phyloP scores from a whole-genome alignment of 139 green algal species.

The Pedinophyceae sp. region DNA sequence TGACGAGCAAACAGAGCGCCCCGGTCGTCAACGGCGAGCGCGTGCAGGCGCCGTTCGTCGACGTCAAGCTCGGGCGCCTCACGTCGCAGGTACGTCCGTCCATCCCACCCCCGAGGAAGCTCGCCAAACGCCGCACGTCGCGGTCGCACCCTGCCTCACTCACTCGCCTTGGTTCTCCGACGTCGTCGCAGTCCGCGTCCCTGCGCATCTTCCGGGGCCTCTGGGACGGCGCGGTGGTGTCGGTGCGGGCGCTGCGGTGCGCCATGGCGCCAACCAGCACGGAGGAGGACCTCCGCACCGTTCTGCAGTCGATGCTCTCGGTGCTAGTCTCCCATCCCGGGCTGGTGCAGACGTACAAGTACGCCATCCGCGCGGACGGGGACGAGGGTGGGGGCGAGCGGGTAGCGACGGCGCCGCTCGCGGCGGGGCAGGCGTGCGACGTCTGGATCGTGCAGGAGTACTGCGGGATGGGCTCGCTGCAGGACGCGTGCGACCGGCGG shows the following conservation, averaged over 20 bases:
- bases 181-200: no score
- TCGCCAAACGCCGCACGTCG: no score
- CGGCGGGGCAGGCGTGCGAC: no score
- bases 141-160: no score
- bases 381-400: neutral
- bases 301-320: constrained; percentile 11
- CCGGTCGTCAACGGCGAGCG: no score
- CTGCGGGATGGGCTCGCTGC: constrained; percentile 2
- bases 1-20: no score
- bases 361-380: neutral
- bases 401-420: no score
- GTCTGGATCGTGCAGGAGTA: constrained; percentile 20
- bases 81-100: no score
- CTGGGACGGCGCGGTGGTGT: neutral
- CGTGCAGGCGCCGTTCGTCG: neutral
- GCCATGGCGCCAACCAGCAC: neutral
- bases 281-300: no score
- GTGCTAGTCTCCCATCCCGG: constrained; percentile 13
- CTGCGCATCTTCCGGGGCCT: neutral
- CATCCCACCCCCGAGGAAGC: no score
- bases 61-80: neutral
- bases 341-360: constrained; percentile 8
- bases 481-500: neutral
- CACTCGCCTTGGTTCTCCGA: no score
- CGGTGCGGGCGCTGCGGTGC: neutral